Evolutionary conservation across 2,329 filamentous ascomycete genomes (phyloP), one percentile per base, ranked within the genome.

Genomic region (Penicillium sp.): DNA sequence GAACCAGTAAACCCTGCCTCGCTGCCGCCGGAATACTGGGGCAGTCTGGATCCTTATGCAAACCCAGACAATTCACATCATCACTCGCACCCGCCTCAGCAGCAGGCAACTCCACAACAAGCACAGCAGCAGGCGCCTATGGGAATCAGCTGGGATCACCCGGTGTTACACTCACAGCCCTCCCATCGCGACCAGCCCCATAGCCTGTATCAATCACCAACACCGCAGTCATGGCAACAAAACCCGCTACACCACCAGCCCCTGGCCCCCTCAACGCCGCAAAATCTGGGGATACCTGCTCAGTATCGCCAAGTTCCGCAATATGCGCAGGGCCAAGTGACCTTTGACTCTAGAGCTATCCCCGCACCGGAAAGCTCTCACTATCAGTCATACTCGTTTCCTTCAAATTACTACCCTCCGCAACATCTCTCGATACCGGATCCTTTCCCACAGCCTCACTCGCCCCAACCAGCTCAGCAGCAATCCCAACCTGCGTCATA

Each of bases 11-110:
- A 69, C 41, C 65, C 72, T 26, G 65, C 63, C 35, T 65, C 69
- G 23, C 65, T 77, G 17, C 66, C 70, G 19, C 56, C 71, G 9
- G 77, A 78, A n/a, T 79, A 75, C 64, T 80, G 78, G 78, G 70
- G 69, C 60, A 69, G 63, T 15, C 69, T 79, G 53, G 76, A 76
- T 7, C 58, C 78, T 44, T 79, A 76, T 60, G 51, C 63, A 7
- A 64, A 56, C 44, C 56, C 62, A 29, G 65, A 67, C 53, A 59
- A 70, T 38, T 72, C 73, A 60, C 70, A 69, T 45, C 73, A 75
- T 49, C 64, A 68, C 56, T 56, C 68, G 30, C 63, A 68, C 56
- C 63, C 66, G 47, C 71, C 70, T 51, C 64, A 68, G 44, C 69
- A 72, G 19, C 63, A 71, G 53, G 46, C 49, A 21, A 67, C 62